These are phyloP conservation scores for Leucocoprinus sp. DNA, from an alignment of 768 basidiomycete species.

Conservation along the genomic window DNA sequence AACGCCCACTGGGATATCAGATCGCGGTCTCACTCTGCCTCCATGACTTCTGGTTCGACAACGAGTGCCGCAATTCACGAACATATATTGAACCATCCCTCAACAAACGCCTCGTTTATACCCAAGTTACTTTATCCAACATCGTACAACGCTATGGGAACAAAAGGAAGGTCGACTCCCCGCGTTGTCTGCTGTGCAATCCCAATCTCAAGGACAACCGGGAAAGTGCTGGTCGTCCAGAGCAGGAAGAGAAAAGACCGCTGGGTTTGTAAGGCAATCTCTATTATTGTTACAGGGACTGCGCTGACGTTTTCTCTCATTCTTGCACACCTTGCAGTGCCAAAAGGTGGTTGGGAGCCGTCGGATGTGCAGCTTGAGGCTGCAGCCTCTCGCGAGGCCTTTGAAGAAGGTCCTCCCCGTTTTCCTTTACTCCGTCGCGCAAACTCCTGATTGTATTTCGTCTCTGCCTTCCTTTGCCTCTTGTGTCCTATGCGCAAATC, in stretches of 20 bases:
- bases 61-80: slow-evolving; percentile 22
- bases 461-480: slow-evolving; percentile 22
- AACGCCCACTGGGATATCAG: too few species aligned
- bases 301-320: slow-evolving; percentile 6
- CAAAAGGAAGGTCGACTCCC: slow-evolving; percentile 73
- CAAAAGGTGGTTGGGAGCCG: slow-evolving; percentile 90
- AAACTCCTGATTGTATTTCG: slow-evolving; percentile 56
- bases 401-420: slow-evolving; percentile 94
- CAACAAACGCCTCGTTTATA: slow-evolving; percentile 13
- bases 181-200: slow-evolving; percentile 90
- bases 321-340: slow-evolving; percentile 39
- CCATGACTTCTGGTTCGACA: slow-evolving; percentile 15
- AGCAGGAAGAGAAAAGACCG: slow-evolving; percentile 72
- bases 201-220: slow-evolving; percentile 64
- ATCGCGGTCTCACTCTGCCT: slow-evolving; percentile 17
- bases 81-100: slow-evolving; percentile 20
- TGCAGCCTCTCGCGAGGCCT: slow-evolving; percentile 86
- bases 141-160: slow-evolving; percentile 31
- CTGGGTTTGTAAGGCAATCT: slow-evolving; percentile 86
- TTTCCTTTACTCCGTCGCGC: slow-evolving; percentile 64
- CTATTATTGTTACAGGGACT: background rate
- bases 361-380: slow-evolving; percentile 75
- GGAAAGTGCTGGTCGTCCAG: slow-evolving; percentile 77
- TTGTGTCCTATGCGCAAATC: slow-evolving; percentile 16
- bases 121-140: slow-evolving; percentile 13